Base-by-base conservation (phyloP, 2,329 filamentous ascomycete genomes). In the Colletotrichum sp. region DNA sequence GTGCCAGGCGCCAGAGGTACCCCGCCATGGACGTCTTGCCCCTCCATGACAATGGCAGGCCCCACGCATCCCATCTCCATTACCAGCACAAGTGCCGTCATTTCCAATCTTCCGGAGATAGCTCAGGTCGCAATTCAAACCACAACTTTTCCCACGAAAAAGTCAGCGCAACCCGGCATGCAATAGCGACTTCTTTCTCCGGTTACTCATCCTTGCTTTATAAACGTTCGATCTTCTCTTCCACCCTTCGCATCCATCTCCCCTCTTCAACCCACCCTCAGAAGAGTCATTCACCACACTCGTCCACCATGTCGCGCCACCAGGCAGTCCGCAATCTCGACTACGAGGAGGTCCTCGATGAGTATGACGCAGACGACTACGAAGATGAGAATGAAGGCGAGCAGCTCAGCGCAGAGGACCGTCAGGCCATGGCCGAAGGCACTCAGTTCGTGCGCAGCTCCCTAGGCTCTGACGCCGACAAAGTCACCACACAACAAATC, bases 401-500 rank as follows among this genome's bases (percentile, higher is more conserved):
- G 75, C 83, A 89, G 78, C 82, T 89, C 59, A 89, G 86, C 69
- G 81, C 85, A 2, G 89, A 90, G 78, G 89, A 90, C 77, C 84
- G 84, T 55, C 83, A 81, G 10, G 83, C 85, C 15, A 90, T 98
- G 90, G 89, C 90, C 52, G 84, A 90, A 52, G 94, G 93, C 67
- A 95, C 93, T 1, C 87, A 89, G 52, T 89, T 93, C 78, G 94
- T 98, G 44, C 90, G 91, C 75, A 88, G 88, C 77, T 89, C 90
- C 10, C 87, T 98, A n/a, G 94, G 92, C 8, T 84, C 86, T 12
- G 88, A 91, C 76, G 87, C 89, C 36, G 86, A 86, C 78, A 92
- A 91, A 77, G 89, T 93, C 80, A 90, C 89, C 44, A 86, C 84
- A 62, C 84, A 82, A 49, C 94, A 98, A 82, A 96, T 98, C 77